Evolutionary conservation across 495 filamentous ascomycete species (phyloP).

Genomic region (Neurospora sp.): DNA sequence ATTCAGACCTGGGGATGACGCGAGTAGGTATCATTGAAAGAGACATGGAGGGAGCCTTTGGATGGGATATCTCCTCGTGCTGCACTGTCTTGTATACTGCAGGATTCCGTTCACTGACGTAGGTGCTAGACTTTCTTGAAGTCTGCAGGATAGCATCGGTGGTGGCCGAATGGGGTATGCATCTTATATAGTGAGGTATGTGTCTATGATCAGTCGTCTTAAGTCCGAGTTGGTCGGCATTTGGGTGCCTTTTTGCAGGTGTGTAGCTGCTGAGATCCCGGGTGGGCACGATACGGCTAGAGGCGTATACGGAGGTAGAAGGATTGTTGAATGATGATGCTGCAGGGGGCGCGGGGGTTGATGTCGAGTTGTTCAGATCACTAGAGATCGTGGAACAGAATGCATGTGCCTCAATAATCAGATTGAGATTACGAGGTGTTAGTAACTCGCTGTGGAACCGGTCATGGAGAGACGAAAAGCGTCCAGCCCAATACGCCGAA

Average conservation of each 20-base stretch:
- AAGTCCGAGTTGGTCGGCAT: not conserved
- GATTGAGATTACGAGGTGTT: slow-evolving; percentile 13
- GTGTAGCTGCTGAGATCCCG: not conserved
- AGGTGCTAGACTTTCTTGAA: not conserved
- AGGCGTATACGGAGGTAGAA: slow-evolving; percentile 11
- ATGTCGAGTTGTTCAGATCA: slow-evolving; percentile 1
- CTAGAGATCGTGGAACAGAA: slow-evolving; percentile 12
- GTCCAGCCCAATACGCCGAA: slow-evolving; percentile 44
- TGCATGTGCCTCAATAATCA: slow-evolving; percentile 16
- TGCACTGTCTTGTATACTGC: not conserved
- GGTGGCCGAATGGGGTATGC: slow-evolving; percentile 18
- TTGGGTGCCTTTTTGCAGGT: not conserved
- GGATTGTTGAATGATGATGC: slow-evolving; percentile 16
- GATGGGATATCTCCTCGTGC: not conserved
- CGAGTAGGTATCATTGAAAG: not conserved
- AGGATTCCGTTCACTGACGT: not conserved
- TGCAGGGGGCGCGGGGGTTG: not conserved
- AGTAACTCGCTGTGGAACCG: slow-evolving; percentile 39
- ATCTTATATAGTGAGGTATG: not conserved
- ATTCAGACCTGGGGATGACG: not conserved
- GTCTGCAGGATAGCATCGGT: slow-evolving; percentile 18
- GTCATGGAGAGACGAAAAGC: slow-evolving; percentile 45
- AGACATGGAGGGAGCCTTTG: not conserved
- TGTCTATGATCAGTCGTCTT: not conserved
- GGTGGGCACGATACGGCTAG: not conserved